Evolutionary conservation across 768 basidiomycete species (phyloP).

Genomic region (Grammothele lineata): DNA sequence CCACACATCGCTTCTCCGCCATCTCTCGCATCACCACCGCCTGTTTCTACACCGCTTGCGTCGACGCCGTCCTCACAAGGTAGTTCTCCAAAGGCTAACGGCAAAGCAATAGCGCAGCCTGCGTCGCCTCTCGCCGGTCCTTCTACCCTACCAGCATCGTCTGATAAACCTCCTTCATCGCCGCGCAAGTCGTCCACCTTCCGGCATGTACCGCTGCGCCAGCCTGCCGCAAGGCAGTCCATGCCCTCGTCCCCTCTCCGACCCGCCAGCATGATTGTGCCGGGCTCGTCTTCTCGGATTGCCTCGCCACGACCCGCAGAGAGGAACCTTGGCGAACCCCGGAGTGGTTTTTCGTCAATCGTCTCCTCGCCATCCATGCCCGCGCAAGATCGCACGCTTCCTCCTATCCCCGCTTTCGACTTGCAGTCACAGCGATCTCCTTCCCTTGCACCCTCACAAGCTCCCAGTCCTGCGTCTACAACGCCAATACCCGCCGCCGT

Average conservation of each 20-base stretch:
- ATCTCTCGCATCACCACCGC: conserved; percentile 3
- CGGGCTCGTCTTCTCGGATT: conserved; percentile 13
- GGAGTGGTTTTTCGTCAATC: conserved; percentile 17
- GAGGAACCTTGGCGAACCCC: conserved; percentile 4
- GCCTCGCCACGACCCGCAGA: conserved; percentile 13
- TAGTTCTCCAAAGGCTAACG: conserved; percentile 9
- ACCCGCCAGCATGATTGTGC: conserved; percentile 20
- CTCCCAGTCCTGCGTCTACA: conserved; percentile 16
- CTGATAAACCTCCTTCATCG: conserved; percentile 7
- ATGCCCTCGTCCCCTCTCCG: conserved; percentile 34
- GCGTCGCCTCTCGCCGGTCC: conserved; percentile 15
- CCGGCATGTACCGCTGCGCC: conserved; percentile 42
- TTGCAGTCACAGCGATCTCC: conserved; percentile 10
- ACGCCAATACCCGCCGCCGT: background rate
- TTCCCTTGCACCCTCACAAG: conserved; percentile 16
- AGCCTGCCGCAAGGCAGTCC: conserved; percentile 19
- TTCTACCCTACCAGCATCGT: conserved; percentile 10
- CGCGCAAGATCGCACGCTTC: conserved; percentile 19
- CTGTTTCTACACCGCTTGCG: background rate
- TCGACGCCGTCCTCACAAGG: conserved; percentile 8
- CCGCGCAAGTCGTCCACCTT: conserved; percentile 46
- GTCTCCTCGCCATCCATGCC: conserved; percentile 16
- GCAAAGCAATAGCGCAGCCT: conserved; percentile 8
- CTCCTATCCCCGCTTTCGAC: conserved; percentile 21
- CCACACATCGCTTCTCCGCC: conserved; percentile 1